Conservation (phyloP, 1,284 basidiomycete genomes). For the Cryptococcus sp. region DNA sequence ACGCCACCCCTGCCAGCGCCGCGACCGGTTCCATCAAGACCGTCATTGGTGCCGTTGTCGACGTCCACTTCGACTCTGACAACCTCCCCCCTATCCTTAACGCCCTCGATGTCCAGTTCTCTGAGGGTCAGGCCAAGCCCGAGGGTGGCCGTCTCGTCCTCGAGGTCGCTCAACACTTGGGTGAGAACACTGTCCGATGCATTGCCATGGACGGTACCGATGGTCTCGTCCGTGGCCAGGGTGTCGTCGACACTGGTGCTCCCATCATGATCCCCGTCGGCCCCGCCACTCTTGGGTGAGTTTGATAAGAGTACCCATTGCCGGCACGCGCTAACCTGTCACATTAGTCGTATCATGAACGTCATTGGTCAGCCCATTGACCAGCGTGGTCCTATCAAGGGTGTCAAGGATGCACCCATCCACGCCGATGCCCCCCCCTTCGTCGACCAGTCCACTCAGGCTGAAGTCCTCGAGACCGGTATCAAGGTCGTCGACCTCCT, state of each 20-base stretch:
- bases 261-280: constrained; percentile 98
- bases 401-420: constrained; percentile 84
- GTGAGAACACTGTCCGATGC: constrained; percentile 97
- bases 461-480: constrained; percentile 98
- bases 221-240: constrained; percentile 98
- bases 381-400: constrained; percentile 97
- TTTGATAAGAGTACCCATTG: too few relatives aligned
- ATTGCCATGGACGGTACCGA: constrained; percentile 99
- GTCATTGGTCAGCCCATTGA: constrained; percentile 99
- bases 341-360: constrained; percentile 87
- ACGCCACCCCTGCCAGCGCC: constrained; percentile 83
- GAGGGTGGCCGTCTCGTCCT: constrained; percentile 87
- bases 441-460: constrained; percentile 96
- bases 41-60: constrained; percentile 98
- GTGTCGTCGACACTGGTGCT: constrained; percentile 92
- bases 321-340: background rate
- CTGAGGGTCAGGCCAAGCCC: constrained; percentile 50
- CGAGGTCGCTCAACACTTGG: constrained; percentile 94
- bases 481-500: constrained; percentile 99
- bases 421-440: constrained; percentile 96
- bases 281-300: constrained; percentile 76
- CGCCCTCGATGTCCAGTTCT: constrained; percentile 94
- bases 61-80: constrained; percentile 91
- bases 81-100: constrained; percentile 95
- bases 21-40: constrained; percentile 81